Evolutionary conservation across 129 eudicot species (phyloP), one percentile per base, ranked within the genome.

Genomic region (Sambucus nigra): DNA sequence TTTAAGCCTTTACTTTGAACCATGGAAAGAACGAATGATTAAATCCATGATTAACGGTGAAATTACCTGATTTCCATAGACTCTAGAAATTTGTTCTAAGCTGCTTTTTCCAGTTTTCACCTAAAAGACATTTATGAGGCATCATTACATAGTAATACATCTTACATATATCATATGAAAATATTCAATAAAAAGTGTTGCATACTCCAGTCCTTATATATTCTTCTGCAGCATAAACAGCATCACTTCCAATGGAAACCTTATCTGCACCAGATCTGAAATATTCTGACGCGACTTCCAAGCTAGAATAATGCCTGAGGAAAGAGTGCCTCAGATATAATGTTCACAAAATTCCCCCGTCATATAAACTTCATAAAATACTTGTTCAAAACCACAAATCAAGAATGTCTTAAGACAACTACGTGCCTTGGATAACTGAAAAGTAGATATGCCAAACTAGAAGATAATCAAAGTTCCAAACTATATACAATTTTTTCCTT

Each of bases 211-310:
- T 79, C 66, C 65, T 86, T 47, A 82, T 15, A 66, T 82, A 82
- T 51, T 80, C 94, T 75, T 92, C 99, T 28, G 99, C 96, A 47
- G 99, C 99, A 73, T 79, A 92, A 66, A 92, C 99, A 44, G 99
- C 96, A 68, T 92, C 99, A 73, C 99, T 92, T 35, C 99, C 99
- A 22, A 92, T 86, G 25, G 99, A 92, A 60, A 92, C 64, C 68
- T 92, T 92, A 67, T 92, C 99, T 10, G 99, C 99, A 25, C 99
- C 99, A 51, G 99, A 92, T 72, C 96, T 72, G 61, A 92, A 92
- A 72, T 92, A 92, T 69, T 92, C 96, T 65, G 99, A 82, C 53
- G 96, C 99, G 51, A 92, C 99, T 73, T 92, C 96, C 80, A 92
- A 80, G 66, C 99, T 92, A 29, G 94, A 82, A 73, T 92, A 92